A percentile compares a stretch with the other conserved stretches of the same genome.
Evolutionary conservation across 1,284 basidiomycete genomes (phyloP).

Genomic region (Moesziomyces globuligerus): DNA sequence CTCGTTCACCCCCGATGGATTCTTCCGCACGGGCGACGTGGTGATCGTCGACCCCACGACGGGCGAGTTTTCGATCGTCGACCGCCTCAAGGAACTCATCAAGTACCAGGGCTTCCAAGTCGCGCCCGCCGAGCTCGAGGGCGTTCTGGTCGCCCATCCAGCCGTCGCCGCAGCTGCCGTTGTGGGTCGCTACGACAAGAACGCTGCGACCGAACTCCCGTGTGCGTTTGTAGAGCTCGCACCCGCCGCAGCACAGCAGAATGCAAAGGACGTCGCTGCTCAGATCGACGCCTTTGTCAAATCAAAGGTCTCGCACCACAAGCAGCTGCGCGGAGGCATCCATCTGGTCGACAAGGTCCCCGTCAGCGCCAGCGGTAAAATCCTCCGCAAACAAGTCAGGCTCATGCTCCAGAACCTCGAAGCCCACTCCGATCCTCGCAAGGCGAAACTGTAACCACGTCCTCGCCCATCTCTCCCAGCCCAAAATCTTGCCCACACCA

Average conservation of each 20-base stretch:
- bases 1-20: slow-evolving; percentile 72
- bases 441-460: slow-evolving; percentile 15
- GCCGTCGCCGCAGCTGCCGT: slow-evolving; percentile 57
- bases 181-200: slow-evolving; percentile 49
- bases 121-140: slow-evolving; percentile 61
- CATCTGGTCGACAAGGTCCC: slow-evolving; percentile 37
- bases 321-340: slow-evolving; percentile 46
- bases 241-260: not conserved
- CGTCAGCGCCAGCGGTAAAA: slow-evolving; percentile 46
- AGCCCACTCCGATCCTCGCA: slow-evolving; percentile 2
- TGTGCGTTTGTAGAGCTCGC: slow-evolving; percentile 42
- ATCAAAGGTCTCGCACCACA: slow-evolving; percentile 36
- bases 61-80: slow-evolving; percentile 55
- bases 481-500: too few relatives aligned
- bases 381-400: slow-evolving; percentile 39
- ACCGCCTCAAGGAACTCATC: slow-evolving; percentile 63
- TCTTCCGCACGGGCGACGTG: slow-evolving; percentile 62
- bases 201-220: slow-evolving; percentile 44
- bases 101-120: slow-evolving; percentile 65
- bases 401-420: slow-evolving; percentile 14
- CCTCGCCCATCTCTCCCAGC: too few relatives aligned
- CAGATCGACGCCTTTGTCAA: slow-evolving; percentile 34
- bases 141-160: slow-evolving; percentile 39
- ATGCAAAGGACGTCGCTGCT: slow-evolving; percentile 1
- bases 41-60: slow-evolving; percentile 38